These are phyloP conservation scores for Noccaea bulbosa DNA, from an alignment of 345 rosid genomes.

Conservation along the genomic window DNA sequence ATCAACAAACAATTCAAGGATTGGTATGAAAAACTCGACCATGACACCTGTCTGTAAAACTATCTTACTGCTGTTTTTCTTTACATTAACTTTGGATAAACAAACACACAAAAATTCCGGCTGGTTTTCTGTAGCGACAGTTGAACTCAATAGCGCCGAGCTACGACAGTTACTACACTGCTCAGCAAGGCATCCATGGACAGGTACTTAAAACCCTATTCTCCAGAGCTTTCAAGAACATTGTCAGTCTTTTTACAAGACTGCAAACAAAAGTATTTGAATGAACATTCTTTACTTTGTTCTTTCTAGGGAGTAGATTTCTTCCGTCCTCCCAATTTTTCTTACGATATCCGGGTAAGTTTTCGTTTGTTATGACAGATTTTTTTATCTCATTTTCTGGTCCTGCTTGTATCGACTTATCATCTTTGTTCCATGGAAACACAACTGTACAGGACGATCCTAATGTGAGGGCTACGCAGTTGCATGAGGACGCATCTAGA, in stretches of 20 bases:
- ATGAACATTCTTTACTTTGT: neutral
- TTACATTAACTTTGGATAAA: slow-evolving; percentile 38
- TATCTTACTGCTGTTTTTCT: slow-evolving; percentile 34
- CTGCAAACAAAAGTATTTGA: neutral
- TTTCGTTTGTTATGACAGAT: neutral
- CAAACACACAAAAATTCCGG: slow-evolving; percentile 13
- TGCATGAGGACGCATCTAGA: slow-evolving; percentile 79
- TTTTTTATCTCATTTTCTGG: neutral
- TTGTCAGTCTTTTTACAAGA: slow-evolving; percentile 12
- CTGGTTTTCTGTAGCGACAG: slow-evolving; percentile 56
- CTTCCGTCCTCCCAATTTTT: slow-evolving; percentile 58
- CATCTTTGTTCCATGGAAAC: slow-evolving; percentile 29
- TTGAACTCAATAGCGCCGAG: slow-evolving; percentile 58
- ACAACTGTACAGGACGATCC: slow-evolving; percentile 64
- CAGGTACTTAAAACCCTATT: slow-evolving; percentile 48
- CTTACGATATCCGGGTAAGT: slow-evolving; percentile 64
- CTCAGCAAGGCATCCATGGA: slow-evolving; percentile 63
- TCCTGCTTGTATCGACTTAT: slow-evolving; percentile 11
- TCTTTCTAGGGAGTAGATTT: slow-evolving; percentile 64
- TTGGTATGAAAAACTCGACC: slow-evolving; percentile 53
- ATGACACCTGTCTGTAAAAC: slow-evolving; percentile 19
- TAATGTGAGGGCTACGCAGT: slow-evolving; percentile 66
- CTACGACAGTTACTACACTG: slow-evolving; percentile 58
- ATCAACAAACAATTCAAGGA: slow-evolving; percentile 60
- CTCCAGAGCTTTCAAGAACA: slow-evolving; percentile 5